These are phyloP conservation scores for Plenodomus biglobosus DNA, from an alignment of 2,329 filamentous ascomycete genomes.

Conservation along the genomic window DNA sequence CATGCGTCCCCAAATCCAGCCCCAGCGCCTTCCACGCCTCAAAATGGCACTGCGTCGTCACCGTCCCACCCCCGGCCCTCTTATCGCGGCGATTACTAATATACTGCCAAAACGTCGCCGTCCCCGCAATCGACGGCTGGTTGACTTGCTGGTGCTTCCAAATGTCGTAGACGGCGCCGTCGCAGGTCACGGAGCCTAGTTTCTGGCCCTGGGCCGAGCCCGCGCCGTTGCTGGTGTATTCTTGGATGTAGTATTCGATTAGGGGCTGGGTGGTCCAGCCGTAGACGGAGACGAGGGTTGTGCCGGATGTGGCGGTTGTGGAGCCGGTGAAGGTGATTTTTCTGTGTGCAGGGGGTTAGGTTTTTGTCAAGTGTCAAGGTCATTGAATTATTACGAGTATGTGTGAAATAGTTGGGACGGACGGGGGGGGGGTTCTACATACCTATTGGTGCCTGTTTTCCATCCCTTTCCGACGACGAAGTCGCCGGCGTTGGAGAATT, in stretches of 20 bases:
- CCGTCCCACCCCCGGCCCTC: constrained; percentile 31
- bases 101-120: constrained; percentile 55
- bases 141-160: constrained; percentile 41
- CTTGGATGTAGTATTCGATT: constrained; percentile 55
- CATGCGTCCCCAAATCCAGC: constrained; percentile 29
- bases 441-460: constrained; percentile 33
- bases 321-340: constrained; percentile 35
- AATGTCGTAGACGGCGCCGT: constrained; percentile 36
- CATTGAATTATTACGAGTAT: too few species aligned
- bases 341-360: constrained; percentile 6
- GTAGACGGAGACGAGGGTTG: constrained; percentile 49
- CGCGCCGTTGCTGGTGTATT: constrained; percentile 50
- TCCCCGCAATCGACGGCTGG: constrained; percentile 53
- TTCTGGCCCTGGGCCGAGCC: constrained; percentile 33
- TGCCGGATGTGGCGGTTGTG: constrained; percentile 25
- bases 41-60: constrained; percentile 36
- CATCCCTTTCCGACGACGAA: constrained; percentile 41
- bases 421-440: too few species aligned
- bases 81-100: constrained; percentile 41
- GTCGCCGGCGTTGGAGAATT: constrained; percentile 32
- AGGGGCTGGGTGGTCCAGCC: constrained; percentile 56
- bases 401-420: too few species aligned
- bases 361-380: background rate
- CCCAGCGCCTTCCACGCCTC: constrained; percentile 32
- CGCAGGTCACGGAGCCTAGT: constrained; percentile 31